Evolutionary conservation across 306 rosid species (phyloP).

Genomic region (Acacia crassicarpa): DNA sequence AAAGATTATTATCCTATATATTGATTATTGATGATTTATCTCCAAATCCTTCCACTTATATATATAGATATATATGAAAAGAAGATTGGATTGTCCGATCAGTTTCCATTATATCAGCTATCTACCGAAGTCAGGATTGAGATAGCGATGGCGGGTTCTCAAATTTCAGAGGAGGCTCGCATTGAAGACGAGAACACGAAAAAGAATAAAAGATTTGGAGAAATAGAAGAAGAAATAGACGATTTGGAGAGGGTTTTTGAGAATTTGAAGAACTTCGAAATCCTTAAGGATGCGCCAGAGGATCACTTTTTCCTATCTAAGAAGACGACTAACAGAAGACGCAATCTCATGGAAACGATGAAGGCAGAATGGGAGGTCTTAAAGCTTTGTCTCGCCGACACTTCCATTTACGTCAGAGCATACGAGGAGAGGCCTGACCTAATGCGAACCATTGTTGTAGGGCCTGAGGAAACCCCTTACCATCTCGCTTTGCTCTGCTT

Average conservation of each 20-base stretch:
- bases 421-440: conserved; percentile 30
- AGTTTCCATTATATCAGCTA: not conserved
- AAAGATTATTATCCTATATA: not conserved
- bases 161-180: not conserved
- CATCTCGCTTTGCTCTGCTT: conserved; percentile 39
- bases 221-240: conserved; percentile 34
- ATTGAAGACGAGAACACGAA: not conserved
- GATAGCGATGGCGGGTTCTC: not conserved
- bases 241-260: conserved; percentile 15
- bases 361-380: conserved; percentile 10
- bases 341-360: not conserved
- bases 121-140: not conserved
- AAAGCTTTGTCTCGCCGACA: not conserved
- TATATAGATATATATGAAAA: not conserved
- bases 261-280: conserved; percentile 20
- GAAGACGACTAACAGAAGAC: not conserved
- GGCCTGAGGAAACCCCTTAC: conserved; percentile 21
- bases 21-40: not conserved
- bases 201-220: conserved; percentile 23
- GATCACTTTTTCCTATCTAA: conserved; percentile 19
- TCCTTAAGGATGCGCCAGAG: not conserved
- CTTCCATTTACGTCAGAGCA: conserved; percentile 28
- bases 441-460: conserved; percentile 35
- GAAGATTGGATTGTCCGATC: not conserved
- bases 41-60: not conserved